Conservation (phyloP, 1,284 basidiomycete species). For the Pseudozyma pruni region DNA sequence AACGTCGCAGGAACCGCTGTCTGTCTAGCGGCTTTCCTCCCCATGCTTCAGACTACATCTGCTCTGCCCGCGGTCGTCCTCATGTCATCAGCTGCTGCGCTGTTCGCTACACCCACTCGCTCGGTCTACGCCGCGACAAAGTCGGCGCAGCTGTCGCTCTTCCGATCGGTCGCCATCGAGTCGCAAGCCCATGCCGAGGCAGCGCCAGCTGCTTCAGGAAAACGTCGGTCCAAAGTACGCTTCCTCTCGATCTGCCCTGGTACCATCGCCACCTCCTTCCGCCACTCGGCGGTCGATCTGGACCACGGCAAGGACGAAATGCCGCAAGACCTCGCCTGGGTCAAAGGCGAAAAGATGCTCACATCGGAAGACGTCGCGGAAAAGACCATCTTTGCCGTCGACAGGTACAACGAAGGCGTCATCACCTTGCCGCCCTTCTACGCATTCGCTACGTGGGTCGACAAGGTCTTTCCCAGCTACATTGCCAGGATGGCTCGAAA, state of each 20-base stretch:
- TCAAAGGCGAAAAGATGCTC: conserved; percentile 51
- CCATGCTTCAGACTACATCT: conserved; percentile 78
- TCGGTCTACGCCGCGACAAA: conserved; percentile 87
- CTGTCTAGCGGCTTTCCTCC: conserved; percentile 72
- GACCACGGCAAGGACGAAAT: conserved; percentile 13
- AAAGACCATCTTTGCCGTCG: conserved; percentile 49
- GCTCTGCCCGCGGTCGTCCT: conserved; percentile 79
- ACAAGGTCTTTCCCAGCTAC: conserved; percentile 36
- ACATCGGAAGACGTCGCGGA: conserved; percentile 41
- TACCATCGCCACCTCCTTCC: conserved; percentile 62
- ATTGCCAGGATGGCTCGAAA: conserved; percentile 27
- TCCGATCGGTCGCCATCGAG: conserved; percentile 82
- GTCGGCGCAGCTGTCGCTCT: conserved; percentile 80
- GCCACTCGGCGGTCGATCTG: conserved; percentile 57
- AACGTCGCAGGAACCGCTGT: conserved; percentile 71
- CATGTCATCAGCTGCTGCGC: conserved; percentile 81
- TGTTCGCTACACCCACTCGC: conserved; percentile 86
- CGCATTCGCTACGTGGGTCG: conserved; percentile 36
- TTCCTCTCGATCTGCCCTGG: conserved; percentile 63
- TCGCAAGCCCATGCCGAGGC: conserved; percentile 67
- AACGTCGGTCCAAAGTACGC: conserved; percentile 41
- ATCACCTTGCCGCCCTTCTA: conserved; percentile 49
- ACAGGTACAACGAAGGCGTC: conserved; percentile 41
- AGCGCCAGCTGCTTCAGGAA: background rate
- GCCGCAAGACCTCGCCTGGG: conserved; percentile 46